phyloP scores from a whole-genome alignment of 208 protist genomes.

The Leishmania tropica region DNA sequence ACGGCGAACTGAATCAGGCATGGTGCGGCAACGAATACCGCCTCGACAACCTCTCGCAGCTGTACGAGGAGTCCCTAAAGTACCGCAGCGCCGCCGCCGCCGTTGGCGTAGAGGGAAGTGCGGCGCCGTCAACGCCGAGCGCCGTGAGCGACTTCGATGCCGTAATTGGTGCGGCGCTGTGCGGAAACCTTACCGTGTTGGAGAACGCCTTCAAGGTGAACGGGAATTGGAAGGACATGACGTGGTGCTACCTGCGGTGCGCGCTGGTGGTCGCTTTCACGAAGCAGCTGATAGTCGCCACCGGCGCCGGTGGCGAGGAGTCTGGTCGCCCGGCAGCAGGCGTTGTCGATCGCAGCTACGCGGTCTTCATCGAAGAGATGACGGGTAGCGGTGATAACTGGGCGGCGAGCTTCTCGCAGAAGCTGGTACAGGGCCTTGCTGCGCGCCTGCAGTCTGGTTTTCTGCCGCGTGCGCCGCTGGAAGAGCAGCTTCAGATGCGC shows the following conservation, averaged over 20 bases:
- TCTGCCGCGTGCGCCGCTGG: conserved; percentile 40
- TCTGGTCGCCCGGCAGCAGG: not conserved
- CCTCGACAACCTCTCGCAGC: conserved; percentile 72
- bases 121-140: not conserved
- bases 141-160: conserved; percentile 32
- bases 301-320: conserved; percentile 25
- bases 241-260: conserved; percentile 80
- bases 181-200: conserved; percentile 70
- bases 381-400: conserved; percentile 59
- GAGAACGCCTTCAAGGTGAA: conserved; percentile 57
- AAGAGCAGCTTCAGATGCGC: conserved; percentile 81
- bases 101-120: conserved; percentile 7
- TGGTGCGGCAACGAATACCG: conserved; percentile 79
- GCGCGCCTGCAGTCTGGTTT: conserved; percentile 43
- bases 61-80: conserved; percentile 62
- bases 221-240: conserved; percentile 63
- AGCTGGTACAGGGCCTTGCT: conserved; percentile 48
- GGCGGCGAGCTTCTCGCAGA: conserved; percentile 39
- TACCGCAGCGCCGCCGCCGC: conserved; percentile 17
- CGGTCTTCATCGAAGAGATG: conserved; percentile 32
- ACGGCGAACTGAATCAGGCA: conserved; percentile 52
- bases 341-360: conserved; percentile 32
- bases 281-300: conserved; percentile 54
- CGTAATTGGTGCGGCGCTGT: conserved; percentile 73
- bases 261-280: conserved; percentile 74